Percentiles rank a stretch among this genome's conserved stretches.
These are phyloP conservation scores for Malbranchea zuffiana DNA, from an alignment of 2,329 filamentous ascomycete species.

Conservation along the genomic window DNA sequence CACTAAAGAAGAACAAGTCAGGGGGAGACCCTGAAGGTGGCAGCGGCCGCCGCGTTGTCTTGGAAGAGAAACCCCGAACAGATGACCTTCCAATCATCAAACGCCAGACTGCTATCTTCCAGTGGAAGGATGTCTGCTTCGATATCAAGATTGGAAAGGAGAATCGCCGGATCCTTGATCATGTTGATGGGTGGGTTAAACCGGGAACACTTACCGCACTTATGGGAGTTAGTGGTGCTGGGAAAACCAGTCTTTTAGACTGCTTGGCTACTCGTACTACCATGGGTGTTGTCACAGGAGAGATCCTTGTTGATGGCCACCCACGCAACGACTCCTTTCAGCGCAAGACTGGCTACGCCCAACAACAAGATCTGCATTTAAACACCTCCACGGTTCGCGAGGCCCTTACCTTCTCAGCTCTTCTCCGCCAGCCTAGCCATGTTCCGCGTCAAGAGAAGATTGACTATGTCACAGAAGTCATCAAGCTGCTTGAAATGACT, in stretches of 20 bases:
- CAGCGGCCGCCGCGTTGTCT: too few relatives aligned
- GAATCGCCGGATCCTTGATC: slow-evolving; percentile 62
- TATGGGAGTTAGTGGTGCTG: slow-evolving; percentile 74
- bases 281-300: slow-evolving; percentile 77
- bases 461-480: slow-evolving; percentile 79
- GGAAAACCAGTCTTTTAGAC: slow-evolving; percentile 83
- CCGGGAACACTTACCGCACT: slow-evolving; percentile 79
- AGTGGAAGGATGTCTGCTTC: slow-evolving; percentile 76
- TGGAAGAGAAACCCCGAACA: too few relatives aligned
- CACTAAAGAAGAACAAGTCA: not conserved
- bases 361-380: slow-evolving; percentile 78
- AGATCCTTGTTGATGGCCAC: slow-evolving; percentile 68
- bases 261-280: slow-evolving; percentile 74
- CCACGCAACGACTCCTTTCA: slow-evolving; percentile 66
- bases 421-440: slow-evolving; percentile 69
- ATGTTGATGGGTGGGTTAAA: slow-evolving; percentile 88
- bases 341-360: slow-evolving; percentile 68
- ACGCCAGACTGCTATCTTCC: slow-evolving; percentile 65
- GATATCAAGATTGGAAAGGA: slow-evolving; percentile 71
- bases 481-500: slow-evolving; percentile 81
- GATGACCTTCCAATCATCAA: slow-evolving; percentile 42
- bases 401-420: slow-evolving; percentile 72
- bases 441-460: slow-evolving; percentile 65
- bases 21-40: not conserved
- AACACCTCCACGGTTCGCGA: slow-evolving; percentile 78